These are phyloP conservation scores for Azolla pinnata DNA, from an alignment of 75 land plant species.

Conservation along the genomic window DNA sequence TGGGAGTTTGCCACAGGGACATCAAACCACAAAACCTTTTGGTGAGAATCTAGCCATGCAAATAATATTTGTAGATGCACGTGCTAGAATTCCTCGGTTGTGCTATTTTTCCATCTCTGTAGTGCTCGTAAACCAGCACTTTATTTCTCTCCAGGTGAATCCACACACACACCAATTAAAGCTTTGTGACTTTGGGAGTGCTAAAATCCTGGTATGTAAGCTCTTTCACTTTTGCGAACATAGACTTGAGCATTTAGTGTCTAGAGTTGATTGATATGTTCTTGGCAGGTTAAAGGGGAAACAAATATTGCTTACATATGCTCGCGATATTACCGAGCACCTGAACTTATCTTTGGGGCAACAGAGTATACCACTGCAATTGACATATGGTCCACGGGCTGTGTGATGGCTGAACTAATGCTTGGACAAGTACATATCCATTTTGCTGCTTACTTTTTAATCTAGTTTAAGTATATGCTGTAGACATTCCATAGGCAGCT, in stretches of 20 bases:
- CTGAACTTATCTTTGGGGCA: conserved; percentile 78
- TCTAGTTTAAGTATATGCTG: not conserved
- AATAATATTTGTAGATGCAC: not conserved
- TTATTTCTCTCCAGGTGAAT: conserved; percentile 39
- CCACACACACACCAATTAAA: conserved; percentile 82
- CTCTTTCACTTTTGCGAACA: not conserved
- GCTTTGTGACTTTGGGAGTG: conserved; percentile 77
- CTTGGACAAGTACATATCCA: conserved; percentile 55
- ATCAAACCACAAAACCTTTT: conserved; percentile 76
- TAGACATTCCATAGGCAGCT: no score
- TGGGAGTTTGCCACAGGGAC: conserved; percentile 79
- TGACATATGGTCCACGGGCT: conserved; percentile 72
- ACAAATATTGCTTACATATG: conserved; percentile 75
- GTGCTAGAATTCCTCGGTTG: not conserved
- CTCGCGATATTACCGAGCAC: conserved; percentile 78
- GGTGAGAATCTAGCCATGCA: conserved; percentile 22
- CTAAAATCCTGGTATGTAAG: conserved; percentile 58
- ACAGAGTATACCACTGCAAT: conserved; percentile 79
- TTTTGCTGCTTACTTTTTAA: not conserved
- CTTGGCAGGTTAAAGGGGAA: conserved; percentile 52
- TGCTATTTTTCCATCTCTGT: not conserved
- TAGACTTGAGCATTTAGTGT: not conserved
- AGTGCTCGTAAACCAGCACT: not conserved
- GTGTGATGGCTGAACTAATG: conserved; percentile 71
- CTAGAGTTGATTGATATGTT: not conserved